Evolutionary conservation across 345 rosid genomes (phyloP).

Genomic region (Viola odorata): DNA sequence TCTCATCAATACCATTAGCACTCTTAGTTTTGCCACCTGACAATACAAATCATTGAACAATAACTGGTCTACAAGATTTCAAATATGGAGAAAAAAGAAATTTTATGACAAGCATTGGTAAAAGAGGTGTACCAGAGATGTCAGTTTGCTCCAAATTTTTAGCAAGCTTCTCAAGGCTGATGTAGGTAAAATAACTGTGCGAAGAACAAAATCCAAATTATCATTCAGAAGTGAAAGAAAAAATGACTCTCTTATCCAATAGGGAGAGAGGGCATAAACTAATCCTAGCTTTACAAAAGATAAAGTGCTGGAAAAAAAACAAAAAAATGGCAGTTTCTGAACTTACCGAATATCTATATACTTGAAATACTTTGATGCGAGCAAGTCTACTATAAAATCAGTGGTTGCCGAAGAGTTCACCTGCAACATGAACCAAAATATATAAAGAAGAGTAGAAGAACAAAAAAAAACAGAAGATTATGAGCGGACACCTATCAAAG

Average conservation of each 20-base stretch:
- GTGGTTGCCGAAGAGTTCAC: constrained; percentile 38
- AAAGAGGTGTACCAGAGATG: constrained; percentile 29
- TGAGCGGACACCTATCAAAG: not conserved
- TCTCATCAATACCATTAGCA: constrained; percentile 17
- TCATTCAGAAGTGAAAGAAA: not conserved
- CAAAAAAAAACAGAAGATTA: not conserved
- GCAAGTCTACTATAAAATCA: constrained; percentile 44
- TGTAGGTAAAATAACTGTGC: constrained; percentile 68
- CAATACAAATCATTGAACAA: constrained; percentile 11
- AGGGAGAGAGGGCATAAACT: too few relatives aligned
- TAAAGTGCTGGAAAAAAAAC: too few relatives aligned
- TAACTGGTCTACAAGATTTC: not conserved
- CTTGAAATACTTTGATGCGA: constrained; percentile 64
- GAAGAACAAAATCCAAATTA: constrained; percentile 6
- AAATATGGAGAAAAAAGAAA: too few relatives aligned
- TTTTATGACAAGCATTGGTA: not conserved
- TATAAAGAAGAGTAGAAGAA: not conserved
- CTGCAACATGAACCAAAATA: constrained; percentile 28
- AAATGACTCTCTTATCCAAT: too few relatives aligned
- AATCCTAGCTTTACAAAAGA: too few relatives aligned
- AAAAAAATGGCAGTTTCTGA: not conserved
- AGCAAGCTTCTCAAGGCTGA: constrained; percentile 66
- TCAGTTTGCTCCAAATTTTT: constrained; percentile 39
- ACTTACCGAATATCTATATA: constrained; percentile 71
- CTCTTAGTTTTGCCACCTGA: constrained; percentile 22